Base-by-base conservation (phyloP, 106 monocot species). In the Apostasia ramifera region DNA sequence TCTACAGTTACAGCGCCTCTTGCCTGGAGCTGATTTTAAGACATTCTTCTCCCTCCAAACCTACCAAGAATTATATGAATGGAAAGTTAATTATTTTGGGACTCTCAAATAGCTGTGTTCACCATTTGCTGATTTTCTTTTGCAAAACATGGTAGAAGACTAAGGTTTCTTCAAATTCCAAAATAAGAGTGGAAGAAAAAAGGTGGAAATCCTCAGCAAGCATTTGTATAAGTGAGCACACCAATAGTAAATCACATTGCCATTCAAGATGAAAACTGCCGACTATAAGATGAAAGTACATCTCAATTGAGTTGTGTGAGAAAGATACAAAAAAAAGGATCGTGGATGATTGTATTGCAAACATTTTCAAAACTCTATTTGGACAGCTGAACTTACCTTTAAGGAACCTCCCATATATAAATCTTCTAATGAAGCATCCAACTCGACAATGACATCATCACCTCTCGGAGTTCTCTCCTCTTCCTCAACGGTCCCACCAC, bases 41-140 rank as follows among this genome's bases (percentile, higher is more conserved):
- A 92, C 84, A 84, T 97, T 97, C 77, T 97, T 97, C 84, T 92
- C 97, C 62, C 97, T 89, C 97, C 97, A 97, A 53, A 97, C 92
- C 97, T 97, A 71, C 55, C 38, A 73, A 41, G 48, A 14, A 79
- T 40, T 44, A 51, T 44, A 50, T 1, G 47, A 57, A 3, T 51
- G 79, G 13, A 46, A 69, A 65, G 4, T 8, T 7, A 66, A 51
- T 51, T 55, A 3, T 73, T 55, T 38, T 40, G 56, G 6, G 52
- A 0, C 56, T 57, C 70, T 57, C 14, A 12, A 48, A 8, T 13
- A 26, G 26, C 49, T 11, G 46, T 40, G 52, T 39, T 2, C 26
- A 40, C 26, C 40, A 53, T 11, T 45, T 55, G 6, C 5, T 4
- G 41, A 40, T 44, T 53, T 44, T 3, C 53, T 44, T 52, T 37